Evolutionary conservation across 768 basidiomycete species (phyloP), one percentile per base, ranked within the genome.

Genomic region (Suillus subalutaceus): DNA sequence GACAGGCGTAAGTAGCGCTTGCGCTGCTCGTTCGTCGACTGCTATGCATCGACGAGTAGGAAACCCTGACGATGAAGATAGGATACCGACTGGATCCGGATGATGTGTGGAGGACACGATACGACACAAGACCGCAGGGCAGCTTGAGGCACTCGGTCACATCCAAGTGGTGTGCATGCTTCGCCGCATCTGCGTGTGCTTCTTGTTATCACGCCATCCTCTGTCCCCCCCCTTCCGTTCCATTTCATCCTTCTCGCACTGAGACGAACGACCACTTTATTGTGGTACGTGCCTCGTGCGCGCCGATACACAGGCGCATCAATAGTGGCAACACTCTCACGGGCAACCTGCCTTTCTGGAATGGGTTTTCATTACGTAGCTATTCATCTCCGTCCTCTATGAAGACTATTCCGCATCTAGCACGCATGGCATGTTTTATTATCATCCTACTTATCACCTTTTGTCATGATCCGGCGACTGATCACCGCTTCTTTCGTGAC

Each of bases 271-370:
- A 90, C 88, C 90, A 86, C 90, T 91, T 92, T 65, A 77, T 72
- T 91, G 91, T 85, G 90, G 90, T 87, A 82, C 87, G 89, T 88
- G 84, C 84, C 85, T 89, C 88, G 87, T 83, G 82, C 83, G 80
- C 81, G 88, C 90, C 90, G 79, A 92, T 74, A 91, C 91, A 89
- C 82, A 75, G 90, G 90, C 87, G 75, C 74, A 65, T 84, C 85
- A 78, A 79, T 77, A 69, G 68, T 73, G 55, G 35, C 55, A 8
- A n/a, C 55, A 37, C 35, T 78, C 74, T 69, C 72, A 75, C 77
- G 73, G 75, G 71, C 66, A 30, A 61, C 46, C 64, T 60, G 64
- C 69, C 73, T 68, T 56, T 59, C 52, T 58, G 6, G 63, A 62
- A 70, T 64, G 63, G 56, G 40, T 41, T 53, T 66, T 64, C 68